These are phyloP conservation scores for Meira miltonrushii DNA, from an alignment of 1,284 basidiomycete genomes.

Conservation along the genomic window DNA sequence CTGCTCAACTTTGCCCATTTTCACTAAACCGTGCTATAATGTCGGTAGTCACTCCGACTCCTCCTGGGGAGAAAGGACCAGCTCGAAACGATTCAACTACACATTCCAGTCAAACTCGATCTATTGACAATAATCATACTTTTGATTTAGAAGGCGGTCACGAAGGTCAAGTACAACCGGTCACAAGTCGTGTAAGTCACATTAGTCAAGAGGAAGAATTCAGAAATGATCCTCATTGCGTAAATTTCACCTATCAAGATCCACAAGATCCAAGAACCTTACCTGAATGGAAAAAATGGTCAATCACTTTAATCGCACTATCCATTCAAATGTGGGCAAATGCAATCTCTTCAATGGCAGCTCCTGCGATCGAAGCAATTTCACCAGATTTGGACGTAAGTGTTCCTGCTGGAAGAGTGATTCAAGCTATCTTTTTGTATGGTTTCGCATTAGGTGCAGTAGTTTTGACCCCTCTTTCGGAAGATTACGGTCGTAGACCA, in stretches of 20 bases:
- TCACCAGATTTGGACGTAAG: constrained; percentile 10
- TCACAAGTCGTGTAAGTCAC: no score
- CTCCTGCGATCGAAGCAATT: constrained; percentile 8
- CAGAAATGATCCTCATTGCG: neutral
- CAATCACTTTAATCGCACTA: constrained; percentile 7
- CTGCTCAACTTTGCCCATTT: no score
- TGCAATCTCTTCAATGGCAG: constrained; percentile 14
- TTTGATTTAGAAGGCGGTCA: no score
- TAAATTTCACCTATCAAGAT: neutral
- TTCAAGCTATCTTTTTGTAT: constrained; percentile 35
- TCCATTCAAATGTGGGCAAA: constrained; percentile 13
- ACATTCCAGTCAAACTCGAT: no score
- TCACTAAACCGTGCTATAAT: no score
- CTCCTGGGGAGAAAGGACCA: no score
- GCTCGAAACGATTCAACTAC: no score
- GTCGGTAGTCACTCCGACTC: no score
- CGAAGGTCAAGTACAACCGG: no score
- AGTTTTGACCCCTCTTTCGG: constrained; percentile 29
- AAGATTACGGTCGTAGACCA: constrained; percentile 34
- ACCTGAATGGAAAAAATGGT: constrained; percentile 12
- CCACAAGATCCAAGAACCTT: constrained; percentile 11
- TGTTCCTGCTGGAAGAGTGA: constrained; percentile 6
- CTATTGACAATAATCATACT: no score
- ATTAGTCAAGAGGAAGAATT: no score
- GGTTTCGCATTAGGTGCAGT: constrained; percentile 30